Conservation (phyloP, 2,329 filamentous ascomycete species). For the Colletotrichum tanaceti region DNA sequence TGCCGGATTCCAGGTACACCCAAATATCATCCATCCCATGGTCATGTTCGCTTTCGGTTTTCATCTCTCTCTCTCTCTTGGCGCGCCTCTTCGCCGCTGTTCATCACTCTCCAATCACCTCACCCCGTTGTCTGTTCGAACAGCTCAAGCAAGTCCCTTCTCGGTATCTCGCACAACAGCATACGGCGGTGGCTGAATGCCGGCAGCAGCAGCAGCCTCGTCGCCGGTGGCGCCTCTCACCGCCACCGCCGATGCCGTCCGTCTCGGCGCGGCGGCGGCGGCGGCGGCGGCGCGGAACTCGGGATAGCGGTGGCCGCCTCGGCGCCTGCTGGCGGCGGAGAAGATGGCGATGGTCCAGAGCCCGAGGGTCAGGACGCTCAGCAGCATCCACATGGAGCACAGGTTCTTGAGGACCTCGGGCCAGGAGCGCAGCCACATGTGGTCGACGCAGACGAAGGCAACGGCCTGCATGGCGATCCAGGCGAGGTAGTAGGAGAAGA, state of each 20-base stretch:
- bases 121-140: background rate
- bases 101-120: too few relatives aligned
- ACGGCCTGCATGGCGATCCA: conserved; percentile 13
- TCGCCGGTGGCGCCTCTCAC: background rate
- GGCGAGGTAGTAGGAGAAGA: conserved; percentile 1
- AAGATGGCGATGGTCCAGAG: conserved; percentile 3
- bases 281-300: background rate
- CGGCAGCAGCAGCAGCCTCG: background rate
- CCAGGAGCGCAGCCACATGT: background rate
- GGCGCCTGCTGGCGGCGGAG: background rate
- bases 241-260: background rate
- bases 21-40: too few relatives aligned
- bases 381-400: conserved; percentile 11
- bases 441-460: background rate
- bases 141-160: background rate
- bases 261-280: too few relatives aligned
- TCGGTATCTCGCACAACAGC: background rate
- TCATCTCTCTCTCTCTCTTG: background rate
- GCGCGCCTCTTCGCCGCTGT: background rate
- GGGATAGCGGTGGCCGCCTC: too few relatives aligned
- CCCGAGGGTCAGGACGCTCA: background rate
- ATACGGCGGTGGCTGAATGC: background rate
- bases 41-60: too few relatives aligned
- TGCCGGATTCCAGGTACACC: too few relatives aligned
- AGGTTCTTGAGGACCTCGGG: background rate